Conservation (phyloP, 2,329 filamentous ascomycete genomes). For the Echinosphaeria canescens region DNA sequence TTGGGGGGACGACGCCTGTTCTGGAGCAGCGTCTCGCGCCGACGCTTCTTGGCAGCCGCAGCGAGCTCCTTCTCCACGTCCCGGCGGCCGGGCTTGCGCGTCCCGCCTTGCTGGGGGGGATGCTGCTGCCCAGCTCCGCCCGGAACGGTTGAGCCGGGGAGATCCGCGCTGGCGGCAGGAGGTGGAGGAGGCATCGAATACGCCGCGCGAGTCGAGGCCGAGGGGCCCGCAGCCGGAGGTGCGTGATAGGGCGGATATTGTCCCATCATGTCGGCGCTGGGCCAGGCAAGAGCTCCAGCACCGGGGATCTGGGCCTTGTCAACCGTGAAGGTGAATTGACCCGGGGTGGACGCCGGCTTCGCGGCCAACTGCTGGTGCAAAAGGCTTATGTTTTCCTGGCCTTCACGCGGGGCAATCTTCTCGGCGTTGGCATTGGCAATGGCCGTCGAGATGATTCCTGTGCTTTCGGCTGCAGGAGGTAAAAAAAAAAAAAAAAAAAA, state of each 20-base stretch:
- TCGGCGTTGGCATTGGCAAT: slow-evolving; percentile 84
- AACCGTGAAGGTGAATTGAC: slow-evolving; percentile 95
- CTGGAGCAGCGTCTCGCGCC: slow-evolving; percentile 52
- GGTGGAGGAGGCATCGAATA: no score
- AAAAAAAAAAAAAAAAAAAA: slow-evolving; percentile 1
- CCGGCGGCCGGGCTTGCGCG: slow-evolving; percentile 74
- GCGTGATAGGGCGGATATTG: no score
- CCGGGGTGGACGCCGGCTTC: slow-evolving; percentile 46
- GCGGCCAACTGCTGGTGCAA: slow-evolving; percentile 43
- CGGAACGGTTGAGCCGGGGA: no score
- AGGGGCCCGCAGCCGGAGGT: no score
- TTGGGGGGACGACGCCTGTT: slow-evolving; percentile 56
- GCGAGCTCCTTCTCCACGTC: slow-evolving; percentile 55
- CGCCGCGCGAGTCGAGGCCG: no score
- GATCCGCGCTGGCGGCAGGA: no score
- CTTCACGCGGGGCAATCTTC: slow-evolving; percentile 37
- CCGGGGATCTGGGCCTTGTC: slow-evolving; percentile 72
- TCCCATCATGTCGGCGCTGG: no score
- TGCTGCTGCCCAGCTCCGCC: no score
- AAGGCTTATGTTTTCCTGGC: slow-evolving; percentile 61
- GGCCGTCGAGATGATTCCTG: slow-evolving; percentile 75
- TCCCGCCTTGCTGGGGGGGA: no score
- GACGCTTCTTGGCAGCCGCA: slow-evolving; percentile 45
- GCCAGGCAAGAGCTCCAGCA: slow-evolving; percentile 52
- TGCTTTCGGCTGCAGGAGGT: slow-evolving; percentile 18